These are phyloP conservation scores for Globisporangium radiosum DNA, from an alignment of 352 stramenopile species.

Conservation along the genomic window DNA sequence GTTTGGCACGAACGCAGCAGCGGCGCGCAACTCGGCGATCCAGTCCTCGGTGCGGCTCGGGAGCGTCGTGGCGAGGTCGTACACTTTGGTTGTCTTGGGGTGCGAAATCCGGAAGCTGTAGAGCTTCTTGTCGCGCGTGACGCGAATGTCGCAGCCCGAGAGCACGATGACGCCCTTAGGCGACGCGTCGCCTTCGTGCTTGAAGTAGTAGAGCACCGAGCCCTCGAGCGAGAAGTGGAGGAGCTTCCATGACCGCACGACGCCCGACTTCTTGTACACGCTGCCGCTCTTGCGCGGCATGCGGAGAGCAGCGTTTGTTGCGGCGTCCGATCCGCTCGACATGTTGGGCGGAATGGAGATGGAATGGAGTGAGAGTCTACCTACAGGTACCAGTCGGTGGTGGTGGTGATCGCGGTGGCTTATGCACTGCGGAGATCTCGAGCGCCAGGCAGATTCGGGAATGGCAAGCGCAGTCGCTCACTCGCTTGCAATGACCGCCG, in stretches of 20 bases:
- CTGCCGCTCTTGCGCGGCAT: constrained; percentile 36
- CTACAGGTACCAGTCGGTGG: background rate
- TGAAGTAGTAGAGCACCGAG: constrained; percentile 70
- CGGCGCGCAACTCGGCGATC: constrained; percentile 42
- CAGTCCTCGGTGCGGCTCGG: constrained; percentile 48
- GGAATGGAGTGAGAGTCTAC: background rate
- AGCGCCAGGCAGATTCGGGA: too few relatives aligned
- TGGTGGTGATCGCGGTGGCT: background rate
- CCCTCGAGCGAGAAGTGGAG: constrained; percentile 63
- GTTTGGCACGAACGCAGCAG: constrained; percentile 21
- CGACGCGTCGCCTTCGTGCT: constrained; percentile 51
- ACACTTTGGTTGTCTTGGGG: constrained; percentile 56
- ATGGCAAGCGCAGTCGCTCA: too few relatives aligned
- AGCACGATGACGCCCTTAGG: constrained; percentile 62
- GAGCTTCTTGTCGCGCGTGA: constrained; percentile 59
- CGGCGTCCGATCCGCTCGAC: constrained; percentile 5
- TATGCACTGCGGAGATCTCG: background rate
- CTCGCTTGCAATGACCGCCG: too few relatives aligned
- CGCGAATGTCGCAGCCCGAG: constrained; percentile 40
- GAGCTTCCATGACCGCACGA: constrained; percentile 52
- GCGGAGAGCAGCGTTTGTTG: background rate
- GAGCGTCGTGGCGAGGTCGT: constrained; percentile 57
- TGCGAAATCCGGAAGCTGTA: constrained; percentile 76
- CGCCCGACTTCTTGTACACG: constrained; percentile 61
- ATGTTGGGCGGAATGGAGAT: background rate